Base-by-base conservation (phyloP, 2,329 filamentous ascomycete genomes). In the Orbilia javanica region DNA sequence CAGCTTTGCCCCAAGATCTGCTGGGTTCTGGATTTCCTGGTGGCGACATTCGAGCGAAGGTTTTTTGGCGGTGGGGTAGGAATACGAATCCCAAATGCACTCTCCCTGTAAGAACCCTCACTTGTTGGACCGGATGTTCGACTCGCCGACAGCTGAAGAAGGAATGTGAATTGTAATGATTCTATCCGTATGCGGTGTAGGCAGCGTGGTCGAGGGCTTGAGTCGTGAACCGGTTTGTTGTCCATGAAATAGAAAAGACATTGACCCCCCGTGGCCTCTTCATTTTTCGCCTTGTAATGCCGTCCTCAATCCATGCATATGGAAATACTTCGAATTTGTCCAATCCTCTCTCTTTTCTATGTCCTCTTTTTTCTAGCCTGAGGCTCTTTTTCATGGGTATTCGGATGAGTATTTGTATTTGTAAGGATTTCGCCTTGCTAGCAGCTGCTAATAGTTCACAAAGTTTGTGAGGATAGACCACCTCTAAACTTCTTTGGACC, bases 91-190 rank as follows among this genome's bases (percentile, higher is more conserved):
- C 39, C 29, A 63, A 27, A 53, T 62, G 15, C 34, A 15, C 34
- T 27, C 18, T 42, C 52, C 55, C 55, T 60, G 55, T 20, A 60
- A 15, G 55, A 8, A 27, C 8, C 29, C 52, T 36, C 52, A n/a
- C n/a, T n/a, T n/a, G 11, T 11, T 22, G 52, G 25, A 10, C 7
- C 52, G 52, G 52, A n/a, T 42, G 60, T 60, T 20, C 29, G 44
- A 11, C 7, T 73, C 60, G 69, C 60, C 69, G 69, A 73, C 55
- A 50, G 69, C 69, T 60, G 52, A 72, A 72, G 57, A 31, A 65
- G 68, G 48, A 73, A 73, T 66, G 62, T 73, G 39, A 42, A 60
- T 18, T 22, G 55, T 27, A 25, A n/a, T 27, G 5, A 27, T 20
- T 11, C 7, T 22, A 4, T n/a, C n/a, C n/a, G n/a, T n/a, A n/a